Conservation (phyloP, 495 filamentous ascomycete genomes). For the Penicillium cataractarum region DNA sequence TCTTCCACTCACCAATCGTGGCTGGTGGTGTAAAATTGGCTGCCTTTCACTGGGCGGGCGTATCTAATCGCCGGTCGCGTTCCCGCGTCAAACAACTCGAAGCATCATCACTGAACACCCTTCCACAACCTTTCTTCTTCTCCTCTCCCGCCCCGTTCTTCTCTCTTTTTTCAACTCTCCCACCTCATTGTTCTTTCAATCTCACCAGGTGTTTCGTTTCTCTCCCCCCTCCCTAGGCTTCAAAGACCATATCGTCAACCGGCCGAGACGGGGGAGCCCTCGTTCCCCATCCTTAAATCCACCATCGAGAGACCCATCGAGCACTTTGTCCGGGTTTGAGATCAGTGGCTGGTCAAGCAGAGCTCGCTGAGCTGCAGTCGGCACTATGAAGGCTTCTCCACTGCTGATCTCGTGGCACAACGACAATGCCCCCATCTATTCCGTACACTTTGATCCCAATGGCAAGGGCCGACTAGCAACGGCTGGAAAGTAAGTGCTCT, state of each 20-base stretch:
- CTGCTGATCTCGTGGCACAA: conserved; percentile 96
- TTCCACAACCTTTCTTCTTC: conserved; percentile 12
- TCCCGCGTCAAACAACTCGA: conserved; percentile 38
- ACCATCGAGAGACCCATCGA: conserved; percentile 6
- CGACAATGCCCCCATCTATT: conserved; percentile 92
- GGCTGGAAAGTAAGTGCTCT: conserved; percentile 64
- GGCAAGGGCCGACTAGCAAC: conserved; percentile 93
- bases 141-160: background rate
- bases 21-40: conserved; percentile 8
- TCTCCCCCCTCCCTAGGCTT: background rate
- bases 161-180: background rate
- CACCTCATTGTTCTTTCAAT: background rate
- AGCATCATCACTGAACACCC: conserved; percentile 31
- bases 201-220: background rate
- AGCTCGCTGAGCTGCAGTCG: conserved; percentile 36
- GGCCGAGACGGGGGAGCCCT: conserved; percentile 13
- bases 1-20: conserved; percentile 7
- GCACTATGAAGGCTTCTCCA: conserved; percentile 85
- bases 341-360: conserved; percentile 12
- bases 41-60: conserved; percentile 6
- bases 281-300: conserved; percentile 16
- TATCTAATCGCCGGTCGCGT: conserved; percentile 38
- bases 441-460: conserved; percentile 91
- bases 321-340: background rate
- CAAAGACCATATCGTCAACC: conserved; percentile 1